phyloP scores from a whole-genome alignment of 1,139 yeast species.

The Yamadazyma sp. region DNA sequence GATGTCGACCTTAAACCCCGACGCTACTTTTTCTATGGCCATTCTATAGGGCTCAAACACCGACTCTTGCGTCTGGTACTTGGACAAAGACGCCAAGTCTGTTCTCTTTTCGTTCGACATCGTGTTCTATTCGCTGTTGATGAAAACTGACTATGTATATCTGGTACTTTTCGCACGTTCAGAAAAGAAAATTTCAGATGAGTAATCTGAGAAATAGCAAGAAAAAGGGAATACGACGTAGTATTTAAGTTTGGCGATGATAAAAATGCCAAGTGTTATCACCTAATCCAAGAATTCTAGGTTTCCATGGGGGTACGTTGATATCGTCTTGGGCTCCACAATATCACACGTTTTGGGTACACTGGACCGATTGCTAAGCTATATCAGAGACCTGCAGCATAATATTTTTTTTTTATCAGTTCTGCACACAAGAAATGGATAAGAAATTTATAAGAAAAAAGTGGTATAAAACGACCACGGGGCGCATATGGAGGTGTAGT shows the following conservation, averaged over 20 bases:
- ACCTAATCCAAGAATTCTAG: not conserved
- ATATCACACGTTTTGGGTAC: too few relatives aligned
- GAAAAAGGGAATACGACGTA: too few relatives aligned
- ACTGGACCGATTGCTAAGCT: too few relatives aligned
- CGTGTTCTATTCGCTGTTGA: too few relatives aligned
- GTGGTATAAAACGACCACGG: not conserved
- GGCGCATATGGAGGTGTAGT: too few relatives aligned
- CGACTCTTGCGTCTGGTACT: constrained; percentile 9
- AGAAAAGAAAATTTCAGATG: too few relatives aligned
- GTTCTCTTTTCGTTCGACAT: constrained; percentile 14
- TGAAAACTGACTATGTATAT: too few relatives aligned
- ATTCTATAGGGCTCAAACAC: constrained; percentile 31
- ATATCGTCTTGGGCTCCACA: too few relatives aligned
- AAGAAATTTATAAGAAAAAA: constrained; percentile 3
- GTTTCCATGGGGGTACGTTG: too few relatives aligned
- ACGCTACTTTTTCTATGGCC: constrained; percentile 32
- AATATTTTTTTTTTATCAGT: not conserved
- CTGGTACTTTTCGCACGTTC: too few relatives aligned
- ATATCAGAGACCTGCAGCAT: not conserved
- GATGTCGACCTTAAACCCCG: constrained; percentile 36
- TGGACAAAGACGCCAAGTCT: constrained; percentile 15
- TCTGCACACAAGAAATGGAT: constrained; percentile 4
- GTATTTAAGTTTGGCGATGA: too few relatives aligned
- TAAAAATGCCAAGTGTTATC: constrained; percentile 1
- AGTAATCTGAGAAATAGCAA: too few relatives aligned